A percentile compares a stretch with the other conserved stretches of the same genome.
Conservation (phyloP, 1,284 basidiomycete genomes). For the Irpex sp. region DNA sequence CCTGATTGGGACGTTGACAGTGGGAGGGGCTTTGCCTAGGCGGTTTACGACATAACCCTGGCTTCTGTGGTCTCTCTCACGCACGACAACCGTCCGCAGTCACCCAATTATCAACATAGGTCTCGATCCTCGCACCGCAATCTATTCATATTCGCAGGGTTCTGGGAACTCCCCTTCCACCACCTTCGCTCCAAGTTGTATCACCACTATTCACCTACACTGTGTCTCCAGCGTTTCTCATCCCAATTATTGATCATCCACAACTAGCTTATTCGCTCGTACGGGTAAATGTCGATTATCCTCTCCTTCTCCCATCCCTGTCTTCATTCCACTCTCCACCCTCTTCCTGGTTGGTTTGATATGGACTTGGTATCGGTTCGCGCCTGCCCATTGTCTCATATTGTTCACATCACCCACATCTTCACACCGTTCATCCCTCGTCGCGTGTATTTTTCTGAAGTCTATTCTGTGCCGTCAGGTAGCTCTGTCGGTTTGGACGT, state of each 20-base stretch:
- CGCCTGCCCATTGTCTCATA: background rate
- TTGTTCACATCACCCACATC: too few species aligned
- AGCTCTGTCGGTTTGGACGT: too few species aligned
- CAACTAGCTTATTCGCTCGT: background rate
- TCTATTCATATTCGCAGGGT: background rate
- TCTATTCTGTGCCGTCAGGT: background rate
- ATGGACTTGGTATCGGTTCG: background rate
- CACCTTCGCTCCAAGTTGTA: background rate
- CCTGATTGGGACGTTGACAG: background rate
- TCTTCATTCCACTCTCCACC: background rate
- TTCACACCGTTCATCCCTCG: background rate
- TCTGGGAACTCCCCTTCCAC: background rate
- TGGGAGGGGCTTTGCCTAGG: background rate
- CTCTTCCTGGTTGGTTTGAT: background rate
- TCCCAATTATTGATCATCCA: background rate
- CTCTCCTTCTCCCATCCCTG: background rate
- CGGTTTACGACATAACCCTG: background rate
- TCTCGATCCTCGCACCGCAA: background rate
- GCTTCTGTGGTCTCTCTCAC: background rate
- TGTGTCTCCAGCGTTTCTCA: background rate
- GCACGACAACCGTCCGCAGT: background rate
- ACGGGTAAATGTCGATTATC: background rate
- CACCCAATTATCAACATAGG: background rate
- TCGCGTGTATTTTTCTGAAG: background rate
- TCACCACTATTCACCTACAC: background rate